These are phyloP conservation scores for Vitellaria paradoxa DNA, from an alignment of 179 eudicot genomes.

Conservation along the genomic window DNA sequence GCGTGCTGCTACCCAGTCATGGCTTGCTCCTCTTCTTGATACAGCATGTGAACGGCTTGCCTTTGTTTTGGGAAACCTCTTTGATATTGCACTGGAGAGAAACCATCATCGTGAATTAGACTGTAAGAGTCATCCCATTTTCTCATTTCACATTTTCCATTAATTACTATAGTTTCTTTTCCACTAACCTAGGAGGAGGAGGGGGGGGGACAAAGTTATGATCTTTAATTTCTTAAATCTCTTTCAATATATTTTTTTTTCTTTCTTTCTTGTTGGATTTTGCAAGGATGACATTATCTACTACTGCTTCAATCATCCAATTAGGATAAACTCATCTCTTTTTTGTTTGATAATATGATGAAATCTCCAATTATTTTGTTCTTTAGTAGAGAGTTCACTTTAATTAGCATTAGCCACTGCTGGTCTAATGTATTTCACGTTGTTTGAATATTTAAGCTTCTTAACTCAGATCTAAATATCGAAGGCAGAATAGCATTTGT, in stretches of 20 bases:
- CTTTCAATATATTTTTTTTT: neutral
- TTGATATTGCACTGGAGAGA: slow-evolving; percentile 78
- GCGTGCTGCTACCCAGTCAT: slow-evolving; percentile 90
- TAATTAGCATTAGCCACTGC: too few relatives aligned
- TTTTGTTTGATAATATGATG: neutral
- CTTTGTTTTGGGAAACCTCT: slow-evolving; percentile 79
- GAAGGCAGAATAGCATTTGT: neutral
- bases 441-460: too few relatives aligned
- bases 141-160: neutral
- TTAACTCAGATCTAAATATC: too few relatives aligned
- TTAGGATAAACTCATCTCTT: neutral
- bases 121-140: slow-evolving; percentile 43
- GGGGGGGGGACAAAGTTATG: neutral
- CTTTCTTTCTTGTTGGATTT: neutral
- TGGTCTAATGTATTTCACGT: too few relatives aligned
- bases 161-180: neutral
- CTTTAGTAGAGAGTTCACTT: neutral
- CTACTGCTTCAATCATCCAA: neutral
- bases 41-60: slow-evolving; percentile 96
- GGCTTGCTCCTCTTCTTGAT: slow-evolving; percentile 96
- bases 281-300: neutral
- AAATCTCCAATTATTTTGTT: neutral
- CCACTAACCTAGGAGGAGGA: neutral
- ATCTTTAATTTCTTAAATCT: neutral
- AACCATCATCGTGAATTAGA: slow-evolving; percentile 49